Conservation (phyloP, 2,329 filamentous ascomycete species). For the Fusarium aywerte region DNA sequence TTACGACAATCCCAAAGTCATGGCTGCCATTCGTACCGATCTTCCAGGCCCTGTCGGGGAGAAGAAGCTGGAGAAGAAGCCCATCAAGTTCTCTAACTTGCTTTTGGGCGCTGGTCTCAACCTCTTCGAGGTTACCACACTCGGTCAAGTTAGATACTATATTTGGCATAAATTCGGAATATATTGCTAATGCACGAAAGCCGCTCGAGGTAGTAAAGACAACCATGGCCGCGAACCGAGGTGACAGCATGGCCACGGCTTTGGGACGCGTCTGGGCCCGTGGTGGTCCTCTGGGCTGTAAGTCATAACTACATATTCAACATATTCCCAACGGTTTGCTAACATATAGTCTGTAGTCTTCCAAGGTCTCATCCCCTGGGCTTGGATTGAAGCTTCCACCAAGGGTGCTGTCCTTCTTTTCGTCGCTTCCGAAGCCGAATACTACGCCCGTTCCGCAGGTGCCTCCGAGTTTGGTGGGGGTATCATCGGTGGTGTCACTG, state of each 20-base stretch:
- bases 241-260: slow-evolving; percentile 84
- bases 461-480: slow-evolving; percentile 88
- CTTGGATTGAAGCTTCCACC: slow-evolving; percentile 99
- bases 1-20: slow-evolving; percentile 64
- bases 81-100: slow-evolving; percentile 99
- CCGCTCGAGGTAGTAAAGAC: slow-evolving; percentile 99
- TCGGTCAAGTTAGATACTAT: too few species aligned
- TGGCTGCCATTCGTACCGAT: slow-evolving; percentile 71
- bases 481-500: slow-evolving; percentile 90
- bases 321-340: slow-evolving; percentile 27
- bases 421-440: slow-evolving; percentile 98
- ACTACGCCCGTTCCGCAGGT: slow-evolving; percentile 84
- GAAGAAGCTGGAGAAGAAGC: slow-evolving; percentile 91
- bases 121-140: slow-evolving; percentile 84
- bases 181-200: slow-evolving; percentile 43
- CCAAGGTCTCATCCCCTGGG: slow-evolving; percentile 99
- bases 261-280: slow-evolving; percentile 91
- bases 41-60: slow-evolving; percentile 62
- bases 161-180: too few species aligned
- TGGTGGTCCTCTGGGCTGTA: slow-evolving; percentile 94
- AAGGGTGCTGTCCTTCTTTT: slow-evolving; percentile 99
- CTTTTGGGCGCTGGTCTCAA: slow-evolving; percentile 93
- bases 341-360: slow-evolving; percentile 75
- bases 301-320: slow-evolving; percentile 54
- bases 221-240: slow-evolving; percentile 97